A percentile compares a stretch with the other conserved stretches of the same genome.
Evolutionary conservation across 2,329 filamentous ascomycete species (phyloP).

Genomic region (Ophiostoma novo-ulmi): DNA sequence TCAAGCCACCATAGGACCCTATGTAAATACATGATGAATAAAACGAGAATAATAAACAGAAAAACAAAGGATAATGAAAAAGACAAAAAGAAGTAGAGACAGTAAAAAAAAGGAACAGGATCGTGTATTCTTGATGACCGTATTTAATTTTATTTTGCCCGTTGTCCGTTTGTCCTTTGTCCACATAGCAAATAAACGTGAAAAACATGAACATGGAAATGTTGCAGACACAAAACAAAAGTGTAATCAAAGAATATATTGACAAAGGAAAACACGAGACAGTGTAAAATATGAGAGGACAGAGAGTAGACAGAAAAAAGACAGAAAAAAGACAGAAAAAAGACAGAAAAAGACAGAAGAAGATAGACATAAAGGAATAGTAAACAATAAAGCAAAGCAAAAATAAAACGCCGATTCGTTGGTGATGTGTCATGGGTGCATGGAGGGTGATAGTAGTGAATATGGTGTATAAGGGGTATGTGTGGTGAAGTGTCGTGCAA

Average conservation of each 20-base stretch:
- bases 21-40: slow-evolving; percentile 18
- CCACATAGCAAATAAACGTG: not conserved
- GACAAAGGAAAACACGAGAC: slow-evolving; percentile 11
- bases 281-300: not conserved
- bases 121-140: not conserved
- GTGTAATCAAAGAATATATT: slow-evolving; percentile 1
- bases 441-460: slow-evolving; percentile 17
- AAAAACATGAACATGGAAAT: slow-evolving; percentile 24
- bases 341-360: not conserved
- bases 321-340: not conserved
- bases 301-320: not conserved
- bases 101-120: not conserved
- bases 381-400: slow-evolving; percentile 30
- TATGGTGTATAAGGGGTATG: not conserved
- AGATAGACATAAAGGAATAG: not conserved
- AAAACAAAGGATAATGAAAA: not conserved
- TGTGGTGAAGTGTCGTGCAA: slow-evolving; percentile 7
- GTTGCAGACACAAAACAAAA: slow-evolving; percentile 32
- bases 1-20: slow-evolving; percentile 58
- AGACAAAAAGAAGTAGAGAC: not conserved
- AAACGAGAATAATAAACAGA: not conserved
- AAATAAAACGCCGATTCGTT: slow-evolving; percentile 33
- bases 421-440: slow-evolving; percentile 33
- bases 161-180: not conserved
- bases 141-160: not conserved